Evolutionary conservation across 2,329 filamentous ascomycete genomes (phyloP).

Genomic region (Fusarium multiceps): DNA sequence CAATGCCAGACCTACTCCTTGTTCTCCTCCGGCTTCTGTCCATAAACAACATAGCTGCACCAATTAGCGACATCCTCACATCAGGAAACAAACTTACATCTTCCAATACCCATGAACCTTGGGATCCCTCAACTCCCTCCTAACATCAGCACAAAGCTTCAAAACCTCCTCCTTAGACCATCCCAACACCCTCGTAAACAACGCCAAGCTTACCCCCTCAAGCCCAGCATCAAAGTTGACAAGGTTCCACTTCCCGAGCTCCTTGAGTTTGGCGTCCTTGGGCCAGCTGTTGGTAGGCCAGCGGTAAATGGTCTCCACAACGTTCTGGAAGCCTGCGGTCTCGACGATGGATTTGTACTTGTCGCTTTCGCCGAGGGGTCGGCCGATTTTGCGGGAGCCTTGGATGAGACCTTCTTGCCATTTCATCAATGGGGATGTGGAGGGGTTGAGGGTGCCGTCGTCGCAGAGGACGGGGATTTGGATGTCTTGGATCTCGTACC

Average conservation of each 20-base stretch:
- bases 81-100: neutral
- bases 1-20: accelerated
- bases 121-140: slow-evolving; percentile 20
- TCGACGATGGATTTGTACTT: slow-evolving; percentile 19
- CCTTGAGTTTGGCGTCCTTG: slow-evolving; percentile 32
- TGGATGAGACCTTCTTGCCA: slow-evolving; percentile 24
- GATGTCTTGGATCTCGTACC: slow-evolving; percentile 33
- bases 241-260: slow-evolving; percentile 31
- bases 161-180: slow-evolving; percentile 24
- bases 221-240: slow-evolving; percentile 27
- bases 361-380: slow-evolving; percentile 17
- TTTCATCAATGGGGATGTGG: slow-evolving; percentile 3
- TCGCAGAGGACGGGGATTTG: slow-evolving; percentile 28
- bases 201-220: slow-evolving; percentile 27
- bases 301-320: slow-evolving; percentile 25
- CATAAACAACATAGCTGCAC: neutral
- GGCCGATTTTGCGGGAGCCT: slow-evolving; percentile 20
- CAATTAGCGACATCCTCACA: neutral
- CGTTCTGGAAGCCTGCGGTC: slow-evolving; percentile 14
- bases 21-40: neutral
- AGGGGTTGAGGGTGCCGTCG: slow-evolving; percentile 2
- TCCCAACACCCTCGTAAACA: slow-evolving; percentile 22
- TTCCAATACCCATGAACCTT: slow-evolving; percentile 23
- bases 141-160: slow-evolving; percentile 12
- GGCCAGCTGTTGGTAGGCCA: slow-evolving; percentile 40